A percentile compares a stretch with the other conserved stretches of the same genome.
Conservation (phyloP, 164 flowering plant genomes). For the Aristolochia contorta region DNA sequence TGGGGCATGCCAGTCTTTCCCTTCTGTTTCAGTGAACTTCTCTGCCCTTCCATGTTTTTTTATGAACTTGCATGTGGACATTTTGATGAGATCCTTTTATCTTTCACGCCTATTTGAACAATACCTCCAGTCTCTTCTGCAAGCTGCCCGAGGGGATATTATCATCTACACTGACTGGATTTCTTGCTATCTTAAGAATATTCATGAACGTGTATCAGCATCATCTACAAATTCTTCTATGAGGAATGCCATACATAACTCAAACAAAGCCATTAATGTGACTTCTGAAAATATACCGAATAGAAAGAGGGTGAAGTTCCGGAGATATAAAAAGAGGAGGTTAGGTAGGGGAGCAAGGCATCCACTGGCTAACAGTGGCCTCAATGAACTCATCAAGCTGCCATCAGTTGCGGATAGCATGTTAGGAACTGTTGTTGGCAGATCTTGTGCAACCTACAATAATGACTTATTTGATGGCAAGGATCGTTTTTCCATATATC, state of each 20-base stretch:
- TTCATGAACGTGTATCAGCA: background rate
- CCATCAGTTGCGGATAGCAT: background rate
- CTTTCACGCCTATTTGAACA: conserved; percentile 10
- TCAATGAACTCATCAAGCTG: background rate
- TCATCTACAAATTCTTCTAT: conserved; percentile 8
- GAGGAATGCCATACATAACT: conserved; percentile 8
- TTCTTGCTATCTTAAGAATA: background rate
- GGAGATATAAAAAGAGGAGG: conserved; percentile 36
- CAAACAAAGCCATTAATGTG: conserved; percentile 15
- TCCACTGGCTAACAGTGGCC: conserved; percentile 1
- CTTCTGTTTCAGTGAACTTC: conserved; percentile 48
- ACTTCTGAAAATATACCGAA: conserved; percentile 15
- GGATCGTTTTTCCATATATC: conserved; percentile 16
- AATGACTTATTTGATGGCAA: conserved; percentile 19
- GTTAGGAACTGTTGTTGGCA: conserved; percentile 1
- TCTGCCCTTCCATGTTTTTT: conserved; percentile 57
- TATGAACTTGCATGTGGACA: conserved; percentile 31
- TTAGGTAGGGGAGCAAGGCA: conserved; percentile 28
- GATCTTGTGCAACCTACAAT: conserved; percentile 16
- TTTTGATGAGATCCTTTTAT: conserved; percentile 22
- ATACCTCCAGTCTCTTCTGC: background rate
- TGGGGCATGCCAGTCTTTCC: conserved; percentile 26
- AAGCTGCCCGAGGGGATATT: conserved; percentile 5
- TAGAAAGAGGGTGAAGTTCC: conserved; percentile 21
- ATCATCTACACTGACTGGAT: conserved; percentile 2